A percentile compares a stretch with the other conserved stretches of the same genome.
phyloP scores from a whole-genome alignment of 768 basidiomycete species.

The Kwoniella sp. region DNA sequence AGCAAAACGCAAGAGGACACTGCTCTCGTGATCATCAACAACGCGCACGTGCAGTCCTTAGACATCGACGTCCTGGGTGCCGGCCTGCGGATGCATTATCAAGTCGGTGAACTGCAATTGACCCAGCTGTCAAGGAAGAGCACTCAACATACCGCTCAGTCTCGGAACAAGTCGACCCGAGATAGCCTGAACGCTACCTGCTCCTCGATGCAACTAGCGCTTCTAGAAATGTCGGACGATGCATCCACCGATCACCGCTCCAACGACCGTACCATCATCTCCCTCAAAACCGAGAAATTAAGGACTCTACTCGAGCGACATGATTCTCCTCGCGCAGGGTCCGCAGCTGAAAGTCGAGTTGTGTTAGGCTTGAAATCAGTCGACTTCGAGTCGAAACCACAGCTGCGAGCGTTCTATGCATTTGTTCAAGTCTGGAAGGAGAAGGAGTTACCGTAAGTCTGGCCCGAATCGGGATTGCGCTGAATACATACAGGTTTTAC shows the following conservation, averaged over 20 bases:
- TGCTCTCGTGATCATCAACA: neutral
- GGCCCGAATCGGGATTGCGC: neutral
- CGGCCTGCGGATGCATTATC: constrained; percentile 12
- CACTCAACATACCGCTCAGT: neutral
- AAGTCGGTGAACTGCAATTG: neutral
- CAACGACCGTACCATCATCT: constrained; percentile 12
- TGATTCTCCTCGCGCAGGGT: constrained; percentile 7
- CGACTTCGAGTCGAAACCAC: constrained; percentile 38
- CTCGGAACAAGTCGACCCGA: neutral
- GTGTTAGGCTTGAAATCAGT: constrained; percentile 20
- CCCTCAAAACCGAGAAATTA: constrained; percentile 11
- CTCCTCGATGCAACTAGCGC: neutral
- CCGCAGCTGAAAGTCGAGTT: constrained; percentile 12
- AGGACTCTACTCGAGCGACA: neutral
- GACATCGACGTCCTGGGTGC: constrained; percentile 14
- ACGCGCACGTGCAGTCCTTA: constrained; percentile 6
- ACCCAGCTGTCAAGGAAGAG: constrained; percentile 5
- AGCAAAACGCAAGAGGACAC: neutral
- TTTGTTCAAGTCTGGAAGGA: constrained; percentile 37
- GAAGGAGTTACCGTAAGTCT: constrained; percentile 21
- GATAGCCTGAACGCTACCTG: constrained; percentile 11
- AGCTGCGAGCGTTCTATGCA: constrained; percentile 32
- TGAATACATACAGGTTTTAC: constrained; percentile 5
- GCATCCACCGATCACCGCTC: neutral
- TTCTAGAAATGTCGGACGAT: constrained; percentile 6